Conservation (phyloP, 2,329 filamentous ascomycete species). For the Aspergillus puulaauensis region DNA sequence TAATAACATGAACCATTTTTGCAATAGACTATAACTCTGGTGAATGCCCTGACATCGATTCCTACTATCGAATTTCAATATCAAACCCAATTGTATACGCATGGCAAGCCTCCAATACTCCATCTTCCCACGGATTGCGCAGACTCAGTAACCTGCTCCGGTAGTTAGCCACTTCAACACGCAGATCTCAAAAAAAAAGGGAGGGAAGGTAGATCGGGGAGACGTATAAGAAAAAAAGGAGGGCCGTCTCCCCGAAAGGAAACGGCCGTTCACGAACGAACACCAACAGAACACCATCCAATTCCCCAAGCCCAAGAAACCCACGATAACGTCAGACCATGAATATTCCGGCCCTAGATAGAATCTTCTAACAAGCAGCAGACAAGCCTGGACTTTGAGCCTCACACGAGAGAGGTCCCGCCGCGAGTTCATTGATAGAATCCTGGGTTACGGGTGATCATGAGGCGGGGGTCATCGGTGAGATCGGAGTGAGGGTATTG, state of each 20-base stretch:
- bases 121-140: too few relatives aligned
- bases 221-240: constrained; percentile 15
- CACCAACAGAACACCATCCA: constrained; percentile 1
- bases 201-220: neutral
- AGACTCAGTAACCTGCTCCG: neutral
- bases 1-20: neutral
- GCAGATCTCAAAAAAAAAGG: neutral
- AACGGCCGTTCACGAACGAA: constrained; percentile 12
- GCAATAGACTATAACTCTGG: too few relatives aligned
- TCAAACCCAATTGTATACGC: neutral
- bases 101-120: neutral
- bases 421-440: neutral
- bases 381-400: constrained; percentile 18
- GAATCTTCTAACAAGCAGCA: constrained; percentile 6
- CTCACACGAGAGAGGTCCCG: constrained; percentile 12
- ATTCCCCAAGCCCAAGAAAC: neutral
- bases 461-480: neutral
- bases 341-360: constrained; percentile 1
- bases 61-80: neutral
- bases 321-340: neutral
- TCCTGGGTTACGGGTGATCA: neutral
- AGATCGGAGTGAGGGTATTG: neutral
- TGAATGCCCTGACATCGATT: too few relatives aligned
- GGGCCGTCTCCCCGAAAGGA: constrained; percentile 7
- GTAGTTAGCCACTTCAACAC: constrained; percentile 11